Evolutionary conservation across 2,329 filamentous ascomycete species (phyloP).

Genomic region (Tolypocladium tundrense): DNA sequence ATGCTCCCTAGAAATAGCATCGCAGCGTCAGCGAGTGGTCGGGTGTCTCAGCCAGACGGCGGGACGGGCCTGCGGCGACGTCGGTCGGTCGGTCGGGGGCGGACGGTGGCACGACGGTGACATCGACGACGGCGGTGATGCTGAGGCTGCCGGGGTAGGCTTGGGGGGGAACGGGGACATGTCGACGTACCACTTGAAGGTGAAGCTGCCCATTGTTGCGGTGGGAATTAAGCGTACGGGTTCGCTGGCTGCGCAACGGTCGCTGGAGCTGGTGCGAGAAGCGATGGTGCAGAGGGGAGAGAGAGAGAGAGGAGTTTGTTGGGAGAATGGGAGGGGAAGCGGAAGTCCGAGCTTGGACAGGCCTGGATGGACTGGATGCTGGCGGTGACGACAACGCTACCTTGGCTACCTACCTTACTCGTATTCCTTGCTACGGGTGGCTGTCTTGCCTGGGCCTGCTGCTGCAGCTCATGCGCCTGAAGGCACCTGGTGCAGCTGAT

Average conservation of each 20-base stretch:
- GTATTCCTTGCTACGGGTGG: background rate
- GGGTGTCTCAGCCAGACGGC: background rate
- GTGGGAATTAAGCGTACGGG: slow-evolving; percentile 4
- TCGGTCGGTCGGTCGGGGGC: background rate
- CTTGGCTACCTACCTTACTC: background rate
- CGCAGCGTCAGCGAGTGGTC: slow-evolving; percentile 3
- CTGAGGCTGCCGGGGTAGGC: background rate
- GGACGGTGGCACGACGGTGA: background rate
- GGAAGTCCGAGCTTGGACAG: background rate
- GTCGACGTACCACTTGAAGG: slow-evolving; percentile 56
- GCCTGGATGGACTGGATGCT: background rate
- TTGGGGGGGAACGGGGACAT: slow-evolving; percentile 1
- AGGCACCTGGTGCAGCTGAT: background rate
- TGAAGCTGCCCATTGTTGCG: slow-evolving; percentile 52
- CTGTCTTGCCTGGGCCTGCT: background rate
- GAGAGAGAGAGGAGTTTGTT: background rate
- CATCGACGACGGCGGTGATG: background rate
- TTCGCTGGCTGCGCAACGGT: background rate
- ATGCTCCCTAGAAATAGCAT: slow-evolving; percentile 55
- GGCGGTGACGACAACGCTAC: slow-evolving; percentile 1
- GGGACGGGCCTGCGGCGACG: background rate
- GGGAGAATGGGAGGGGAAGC: background rate
- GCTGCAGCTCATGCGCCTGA: background rate
- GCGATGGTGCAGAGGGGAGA: background rate
- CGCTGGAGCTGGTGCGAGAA: background rate